Conservation (phyloP, 768 basidiomycete genomes). For the Phlebiopsis gigantea region DNA sequence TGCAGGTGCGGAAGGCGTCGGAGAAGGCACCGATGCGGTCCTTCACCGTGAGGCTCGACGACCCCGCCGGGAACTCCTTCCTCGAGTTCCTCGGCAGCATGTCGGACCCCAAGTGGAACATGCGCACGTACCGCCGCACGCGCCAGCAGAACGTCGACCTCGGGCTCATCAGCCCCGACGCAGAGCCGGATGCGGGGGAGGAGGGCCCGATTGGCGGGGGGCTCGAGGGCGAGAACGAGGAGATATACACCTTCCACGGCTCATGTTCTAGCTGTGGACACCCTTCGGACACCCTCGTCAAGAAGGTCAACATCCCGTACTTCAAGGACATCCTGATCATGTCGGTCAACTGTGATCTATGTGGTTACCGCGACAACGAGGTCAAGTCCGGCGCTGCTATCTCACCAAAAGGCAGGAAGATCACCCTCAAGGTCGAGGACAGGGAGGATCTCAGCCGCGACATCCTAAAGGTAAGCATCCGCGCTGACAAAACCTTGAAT, state of each 20-base stretch:
- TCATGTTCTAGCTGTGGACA: constrained; percentile 86
- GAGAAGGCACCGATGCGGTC: constrained; percentile 49
- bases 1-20: constrained; percentile 25
- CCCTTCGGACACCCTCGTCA: constrained; percentile 83
- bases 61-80: constrained; percentile 96
- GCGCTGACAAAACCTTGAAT: neutral
- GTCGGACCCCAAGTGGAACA: constrained; percentile 89
- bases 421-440: constrained; percentile 88
- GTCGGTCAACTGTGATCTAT: constrained; percentile 94
- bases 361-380: constrained; percentile 97
- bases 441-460: constrained; percentile 89
- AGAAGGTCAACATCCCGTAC: constrained; percentile 94
- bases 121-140: constrained; percentile 77
- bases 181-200: constrained; percentile 17
- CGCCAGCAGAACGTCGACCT: constrained; percentile 75
- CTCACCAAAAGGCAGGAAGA: constrained; percentile 79
- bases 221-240: constrained; percentile 58
- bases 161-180: constrained; percentile 59
- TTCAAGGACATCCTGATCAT: constrained; percentile 98
- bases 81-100: constrained; percentile 84
- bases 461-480: constrained; percentile 72
- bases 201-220: constrained; percentile 18
- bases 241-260: constrained; percentile 85
- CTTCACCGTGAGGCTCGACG: constrained; percentile 84
- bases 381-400: constrained; percentile 93